These are phyloP conservation scores for Rhytidiadelphus loreus DNA, from an alignment of 225 moss, liverwort and hornwort species.

Conservation along the genomic window DNA sequence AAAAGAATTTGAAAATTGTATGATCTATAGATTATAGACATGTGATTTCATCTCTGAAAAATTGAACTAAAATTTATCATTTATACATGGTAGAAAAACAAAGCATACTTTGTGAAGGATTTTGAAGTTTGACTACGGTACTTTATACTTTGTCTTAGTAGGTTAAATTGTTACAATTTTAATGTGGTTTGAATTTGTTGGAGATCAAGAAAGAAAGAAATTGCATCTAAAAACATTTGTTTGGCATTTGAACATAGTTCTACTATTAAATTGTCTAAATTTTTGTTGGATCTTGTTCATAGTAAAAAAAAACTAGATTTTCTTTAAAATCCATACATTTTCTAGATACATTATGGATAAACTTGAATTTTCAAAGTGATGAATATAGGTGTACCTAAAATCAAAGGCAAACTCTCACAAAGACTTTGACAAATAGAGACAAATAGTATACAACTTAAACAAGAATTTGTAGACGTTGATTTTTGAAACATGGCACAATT, in stretches of 20 bases:
- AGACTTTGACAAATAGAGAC: not conserved
- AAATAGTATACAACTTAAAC: not conserved
- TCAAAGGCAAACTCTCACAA: not conserved
- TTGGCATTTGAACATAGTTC: not conserved
- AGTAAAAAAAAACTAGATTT: no score
- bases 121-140: not conserved
- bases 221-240: not conserved
- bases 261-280: not conserved
- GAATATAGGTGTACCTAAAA: not conserved
- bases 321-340: no score
- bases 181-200: not conserved
- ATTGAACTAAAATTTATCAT: not conserved
- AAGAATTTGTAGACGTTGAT: not conserved
- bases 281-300: not conserved
- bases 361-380: not conserved
- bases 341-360: not conserved
- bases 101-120: not conserved
- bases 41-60: not conserved
- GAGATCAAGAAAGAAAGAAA: not conserved
- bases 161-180: not conserved
- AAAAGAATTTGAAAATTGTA: not conserved
- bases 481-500: not conserved
- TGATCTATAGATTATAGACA: not conserved
- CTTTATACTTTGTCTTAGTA: rapidly evolving
- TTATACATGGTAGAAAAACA: not conserved